phyloP scores from a whole-genome alignment of 495 filamentous ascomycete species.

The Penicillium herquei region DNA sequence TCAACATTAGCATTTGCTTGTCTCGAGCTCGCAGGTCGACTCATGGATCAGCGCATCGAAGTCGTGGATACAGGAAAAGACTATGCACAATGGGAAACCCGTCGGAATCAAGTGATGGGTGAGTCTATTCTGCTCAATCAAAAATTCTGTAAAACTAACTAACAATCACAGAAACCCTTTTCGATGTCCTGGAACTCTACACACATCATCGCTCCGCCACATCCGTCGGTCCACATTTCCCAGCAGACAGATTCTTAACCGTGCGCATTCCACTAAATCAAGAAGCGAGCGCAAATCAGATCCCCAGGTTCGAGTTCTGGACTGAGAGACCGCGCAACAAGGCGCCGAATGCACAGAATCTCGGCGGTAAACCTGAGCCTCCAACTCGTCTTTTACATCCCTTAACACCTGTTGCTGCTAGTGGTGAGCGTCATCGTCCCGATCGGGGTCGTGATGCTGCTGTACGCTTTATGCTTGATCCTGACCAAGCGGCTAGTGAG shows the following conservation, averaged over 20 bases:
- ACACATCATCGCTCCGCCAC: constrained; percentile 73
- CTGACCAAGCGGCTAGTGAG: constrained; percentile 70
- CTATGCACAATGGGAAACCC: constrained; percentile 58
- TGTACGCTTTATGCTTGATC: constrained; percentile 87
- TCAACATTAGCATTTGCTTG: constrained; percentile 77
- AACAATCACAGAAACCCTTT: constrained; percentile 63
- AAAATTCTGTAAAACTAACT: not conserved
- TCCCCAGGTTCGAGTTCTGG: constrained; percentile 54
- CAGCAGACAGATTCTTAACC: constrained; percentile 72
- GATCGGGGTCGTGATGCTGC: constrained; percentile 70
- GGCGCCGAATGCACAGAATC: not conserved
- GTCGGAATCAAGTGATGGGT: constrained; percentile 69
- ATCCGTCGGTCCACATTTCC: constrained; percentile 66
- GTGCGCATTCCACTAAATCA: constrained; percentile 86
- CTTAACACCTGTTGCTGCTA: constrained; percentile 40
- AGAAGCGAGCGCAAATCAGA: constrained; percentile 54
- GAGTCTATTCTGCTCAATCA: constrained; percentile 6
- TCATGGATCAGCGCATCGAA: constrained; percentile 53
- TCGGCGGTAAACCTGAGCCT: not conserved
- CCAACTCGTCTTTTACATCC: constrained; percentile 21
- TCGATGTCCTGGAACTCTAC: constrained; percentile 87
- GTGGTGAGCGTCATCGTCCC: constrained; percentile 44
- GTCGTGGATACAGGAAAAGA: constrained; percentile 43
- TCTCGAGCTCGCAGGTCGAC: constrained; percentile 72
- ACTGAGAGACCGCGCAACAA: constrained; percentile 8